Conservation (phyloP, 1,284 basidiomycete genomes). For the Phellopilus nigrolimitatus region DNA sequence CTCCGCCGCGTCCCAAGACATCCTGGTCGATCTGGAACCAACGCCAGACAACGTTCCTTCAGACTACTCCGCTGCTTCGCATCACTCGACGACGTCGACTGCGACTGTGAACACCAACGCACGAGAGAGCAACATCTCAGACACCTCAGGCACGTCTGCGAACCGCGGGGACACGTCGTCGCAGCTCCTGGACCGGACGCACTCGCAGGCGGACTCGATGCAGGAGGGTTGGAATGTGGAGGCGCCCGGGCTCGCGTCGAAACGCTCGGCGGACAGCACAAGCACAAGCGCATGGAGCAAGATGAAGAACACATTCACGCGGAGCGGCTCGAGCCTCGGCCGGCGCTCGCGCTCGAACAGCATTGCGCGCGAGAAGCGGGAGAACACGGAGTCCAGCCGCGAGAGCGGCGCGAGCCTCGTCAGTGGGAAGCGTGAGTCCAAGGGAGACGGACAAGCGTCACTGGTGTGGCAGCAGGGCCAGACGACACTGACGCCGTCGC, state of each 20-base stretch:
- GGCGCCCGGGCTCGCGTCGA: slow-evolving; percentile 34
- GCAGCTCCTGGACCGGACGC: slow-evolving; percentile 9
- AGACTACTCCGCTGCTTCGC: slow-evolving; percentile 35
- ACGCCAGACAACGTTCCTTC: slow-evolving; percentile 44
- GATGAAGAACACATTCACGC: slow-evolving; percentile 54
- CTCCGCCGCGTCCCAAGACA: slow-evolving; percentile 47
- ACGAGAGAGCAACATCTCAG: slow-evolving; percentile 14
- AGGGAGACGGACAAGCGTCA: slow-evolving; percentile 13
- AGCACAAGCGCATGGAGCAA: slow-evolving; percentile 58
- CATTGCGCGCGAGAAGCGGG: slow-evolving; percentile 52
- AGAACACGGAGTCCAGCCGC: slow-evolving; percentile 60
- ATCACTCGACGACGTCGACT: slow-evolving; percentile 43
- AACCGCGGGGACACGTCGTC: slow-evolving; percentile 8
- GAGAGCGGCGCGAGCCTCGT: slow-evolving; percentile 68
- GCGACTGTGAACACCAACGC: slow-evolving; percentile 40
- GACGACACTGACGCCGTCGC: slow-evolving; percentile 48
- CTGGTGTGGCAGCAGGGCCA: slow-evolving; percentile 30
- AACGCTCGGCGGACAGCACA: slow-evolving; percentile 46
- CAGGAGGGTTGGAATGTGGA: slow-evolving; percentile 10
- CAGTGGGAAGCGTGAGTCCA: slow-evolving; percentile 40
- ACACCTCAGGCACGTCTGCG: slow-evolving; percentile 8
- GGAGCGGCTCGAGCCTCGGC: slow-evolving; percentile 58
- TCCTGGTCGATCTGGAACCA: slow-evolving; percentile 57
- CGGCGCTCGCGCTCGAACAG: slow-evolving; percentile 76
- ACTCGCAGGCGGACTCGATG: slow-evolving; percentile 18